phyloP scores from a whole-genome alignment of 192 early-diverging fungal species.

The Entomortierella parvispora region DNA sequence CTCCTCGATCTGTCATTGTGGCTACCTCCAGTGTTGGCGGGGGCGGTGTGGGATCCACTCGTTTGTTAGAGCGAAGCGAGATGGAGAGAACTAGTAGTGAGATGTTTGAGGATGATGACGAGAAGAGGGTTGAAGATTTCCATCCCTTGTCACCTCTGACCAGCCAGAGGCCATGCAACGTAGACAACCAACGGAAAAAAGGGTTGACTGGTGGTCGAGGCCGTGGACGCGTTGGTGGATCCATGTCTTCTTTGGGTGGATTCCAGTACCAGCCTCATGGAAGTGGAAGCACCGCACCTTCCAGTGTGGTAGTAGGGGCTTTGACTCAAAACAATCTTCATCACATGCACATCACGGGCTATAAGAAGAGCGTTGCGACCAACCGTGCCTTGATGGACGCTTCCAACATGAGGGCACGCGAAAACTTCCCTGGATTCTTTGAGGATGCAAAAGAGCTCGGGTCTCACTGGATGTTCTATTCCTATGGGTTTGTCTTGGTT shows the following conservation, averaged over 20 bases:
- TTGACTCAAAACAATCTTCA: neutral
- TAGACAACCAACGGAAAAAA: too few species aligned
- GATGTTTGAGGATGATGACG: neutral
- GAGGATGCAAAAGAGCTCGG: slow-evolving; percentile 30
- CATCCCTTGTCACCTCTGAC: neutral
- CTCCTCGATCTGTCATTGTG: slow-evolving; percentile 5
- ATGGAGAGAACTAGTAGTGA: slow-evolving; percentile 13
- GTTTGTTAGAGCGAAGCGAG: slow-evolving; percentile 9
- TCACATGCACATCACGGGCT: slow-evolving; percentile 4
- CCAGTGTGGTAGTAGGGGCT: too few species aligned
- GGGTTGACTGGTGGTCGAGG: too few species aligned
- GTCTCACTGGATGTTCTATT: slow-evolving; percentile 28
- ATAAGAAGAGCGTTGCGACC: neutral
- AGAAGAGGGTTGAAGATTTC: neutral
- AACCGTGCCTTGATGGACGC: neutral
- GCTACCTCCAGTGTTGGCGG: slow-evolving; percentile 4
- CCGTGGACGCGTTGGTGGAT: too few species aligned
- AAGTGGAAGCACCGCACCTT: too few species aligned
- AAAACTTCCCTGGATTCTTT: slow-evolving; percentile 32
- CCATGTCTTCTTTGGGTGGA: too few species aligned
- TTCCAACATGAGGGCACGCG: neutral
- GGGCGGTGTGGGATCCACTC: neutral
- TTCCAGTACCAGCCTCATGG: too few species aligned
- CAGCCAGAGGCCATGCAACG: neutral
- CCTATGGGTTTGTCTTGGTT: slow-evolving; percentile 8